Evolutionary conservation across 1,139 yeast species (phyloP).

Genomic region (Meyerozyma guilliermondii): DNA sequence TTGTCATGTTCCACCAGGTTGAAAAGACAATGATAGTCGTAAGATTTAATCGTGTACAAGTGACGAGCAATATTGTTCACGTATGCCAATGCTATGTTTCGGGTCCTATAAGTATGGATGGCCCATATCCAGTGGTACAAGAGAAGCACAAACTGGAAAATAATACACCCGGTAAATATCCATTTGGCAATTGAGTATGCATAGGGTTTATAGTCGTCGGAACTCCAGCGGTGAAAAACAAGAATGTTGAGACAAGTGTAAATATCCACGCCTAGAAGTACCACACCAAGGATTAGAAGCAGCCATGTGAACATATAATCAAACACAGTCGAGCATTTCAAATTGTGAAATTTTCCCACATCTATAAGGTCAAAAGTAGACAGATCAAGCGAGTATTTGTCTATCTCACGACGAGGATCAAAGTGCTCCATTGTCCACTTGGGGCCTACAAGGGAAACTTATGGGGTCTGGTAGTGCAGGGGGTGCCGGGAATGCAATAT

Average conservation of each 20-base stretch:
- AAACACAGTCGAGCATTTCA: slow-evolving; percentile 45
- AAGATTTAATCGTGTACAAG: slow-evolving; percentile 51
- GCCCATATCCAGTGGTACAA: slow-evolving; percentile 60
- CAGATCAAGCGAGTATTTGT: slow-evolving; percentile 31
- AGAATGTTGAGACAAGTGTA: slow-evolving; percentile 75
- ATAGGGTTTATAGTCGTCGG: slow-evolving; percentile 51
- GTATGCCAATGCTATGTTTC: slow-evolving; percentile 67
- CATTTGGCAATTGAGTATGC: slow-evolving; percentile 60
- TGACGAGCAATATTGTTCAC: slow-evolving; percentile 61
- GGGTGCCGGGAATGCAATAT: background rate
- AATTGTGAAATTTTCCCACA: slow-evolving; percentile 48
- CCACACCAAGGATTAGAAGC: slow-evolving; percentile 47
- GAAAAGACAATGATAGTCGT: slow-evolving; percentile 68
- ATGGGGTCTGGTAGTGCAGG: background rate
- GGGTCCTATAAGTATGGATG: slow-evolving; percentile 49
- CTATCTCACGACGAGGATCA: slow-evolving; percentile 16
- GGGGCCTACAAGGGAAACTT: no score
- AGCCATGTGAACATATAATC: slow-evolving; percentile 52
- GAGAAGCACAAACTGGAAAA: slow-evolving; percentile 61
- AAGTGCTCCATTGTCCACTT: slow-evolving; percentile 5
- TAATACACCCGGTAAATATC: slow-evolving; percentile 80
- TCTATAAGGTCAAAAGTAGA: slow-evolving; percentile 42
- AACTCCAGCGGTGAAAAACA: slow-evolving; percentile 74
- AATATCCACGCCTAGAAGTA: slow-evolving; percentile 66
- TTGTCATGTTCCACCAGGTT: slow-evolving; percentile 63